Evolutionary conservation across 208 protist genomes (phyloP).

Genomic region (Polymyxa betae): DNA sequence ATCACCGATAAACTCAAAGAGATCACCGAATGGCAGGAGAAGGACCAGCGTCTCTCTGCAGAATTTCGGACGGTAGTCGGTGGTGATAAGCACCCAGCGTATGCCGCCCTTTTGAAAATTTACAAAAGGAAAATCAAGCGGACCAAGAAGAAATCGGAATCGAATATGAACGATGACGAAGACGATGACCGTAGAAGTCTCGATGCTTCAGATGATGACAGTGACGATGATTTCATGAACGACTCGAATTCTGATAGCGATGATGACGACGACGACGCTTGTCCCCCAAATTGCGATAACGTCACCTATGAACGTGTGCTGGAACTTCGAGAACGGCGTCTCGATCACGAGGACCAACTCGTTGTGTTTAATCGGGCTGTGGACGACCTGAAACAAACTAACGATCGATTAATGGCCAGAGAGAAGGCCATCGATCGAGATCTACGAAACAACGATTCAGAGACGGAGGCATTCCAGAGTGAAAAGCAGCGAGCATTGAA

Average conservation of each 20-base stretch:
- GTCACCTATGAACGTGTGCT: constrained; percentile 84
- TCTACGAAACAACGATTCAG: constrained; percentile 74
- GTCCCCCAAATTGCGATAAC: constrained; percentile 81
- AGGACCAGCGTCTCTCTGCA: constrained; percentile 77
- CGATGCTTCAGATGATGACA: constrained; percentile 69
- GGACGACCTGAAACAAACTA: constrained; percentile 77
- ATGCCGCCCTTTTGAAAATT: constrained; percentile 80
- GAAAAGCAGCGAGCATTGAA: constrained; percentile 92
- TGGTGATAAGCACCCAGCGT: constrained; percentile 72
- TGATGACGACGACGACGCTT: constrained; percentile 66
- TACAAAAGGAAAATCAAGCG: constrained; percentile 89
- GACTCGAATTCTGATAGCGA: constrained; percentile 83
- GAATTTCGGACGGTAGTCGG: constrained; percentile 78
- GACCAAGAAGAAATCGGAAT: constrained; percentile 59
- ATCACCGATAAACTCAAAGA: constrained; percentile 70
- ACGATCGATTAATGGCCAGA: constrained; percentile 74
- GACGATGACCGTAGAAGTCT: constrained; percentile 75
- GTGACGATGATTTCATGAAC: constrained; percentile 76
- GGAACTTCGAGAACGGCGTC: constrained; percentile 81
- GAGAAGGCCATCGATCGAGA: constrained; percentile 73
- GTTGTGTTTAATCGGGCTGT: constrained; percentile 77
- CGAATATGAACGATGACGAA: constrained; percentile 73
- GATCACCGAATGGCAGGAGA: constrained; percentile 76
- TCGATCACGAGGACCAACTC: constrained; percentile 85
- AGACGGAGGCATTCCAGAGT: constrained; percentile 82